A percentile compares a stretch with the other conserved stretches of the same genome.
These are phyloP conservation scores for Monosporascus sp. DNA, from an alignment of 2,329 filamentous ascomycete species.

Conservation along the genomic window DNA sequence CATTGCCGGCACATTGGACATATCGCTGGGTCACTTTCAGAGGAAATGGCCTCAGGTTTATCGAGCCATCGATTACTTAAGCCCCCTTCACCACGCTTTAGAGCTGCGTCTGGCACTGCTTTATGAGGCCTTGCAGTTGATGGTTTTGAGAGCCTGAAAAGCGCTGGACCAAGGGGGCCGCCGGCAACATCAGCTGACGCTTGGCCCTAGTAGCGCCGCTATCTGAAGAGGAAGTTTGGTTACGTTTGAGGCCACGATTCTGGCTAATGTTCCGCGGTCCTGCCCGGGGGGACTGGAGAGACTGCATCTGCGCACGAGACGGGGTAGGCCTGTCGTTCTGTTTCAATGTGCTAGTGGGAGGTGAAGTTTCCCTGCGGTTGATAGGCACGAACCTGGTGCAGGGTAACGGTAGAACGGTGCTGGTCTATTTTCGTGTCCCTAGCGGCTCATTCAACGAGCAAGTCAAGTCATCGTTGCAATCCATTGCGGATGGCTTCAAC, in stretches of 20 bases:
- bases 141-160: conserved; percentile 15
- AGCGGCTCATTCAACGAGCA: too few species aligned
- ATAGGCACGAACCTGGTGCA: conserved; percentile 2
- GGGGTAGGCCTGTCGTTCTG: not conserved
- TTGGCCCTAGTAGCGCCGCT: conserved; percentile 2
- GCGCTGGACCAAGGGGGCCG: conserved; percentile 8
- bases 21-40: conserved; percentile 37
- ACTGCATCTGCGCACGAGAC: not conserved
- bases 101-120: not conserved
- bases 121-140: conserved; percentile 6
- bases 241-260: not conserved
- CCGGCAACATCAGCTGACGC: conserved; percentile 4
- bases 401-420: not conserved
- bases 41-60: conserved; percentile 46
- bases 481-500: too few species aligned
- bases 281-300: not conserved
- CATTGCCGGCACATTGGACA: conserved; percentile 49
- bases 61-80: conserved; percentile 1
- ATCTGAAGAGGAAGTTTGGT: not conserved
- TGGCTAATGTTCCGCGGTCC: too few species aligned
- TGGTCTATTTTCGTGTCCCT: too few species aligned
- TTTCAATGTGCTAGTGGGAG: not conserved
- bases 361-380: not conserved
- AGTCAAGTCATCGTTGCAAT: too few species aligned
- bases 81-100: not conserved